Evolutionary conservation across 179 eudicot genomes (phyloP), one percentile per base, ranked within the genome.

Genomic region (Corrigiola litoralis): DNA sequence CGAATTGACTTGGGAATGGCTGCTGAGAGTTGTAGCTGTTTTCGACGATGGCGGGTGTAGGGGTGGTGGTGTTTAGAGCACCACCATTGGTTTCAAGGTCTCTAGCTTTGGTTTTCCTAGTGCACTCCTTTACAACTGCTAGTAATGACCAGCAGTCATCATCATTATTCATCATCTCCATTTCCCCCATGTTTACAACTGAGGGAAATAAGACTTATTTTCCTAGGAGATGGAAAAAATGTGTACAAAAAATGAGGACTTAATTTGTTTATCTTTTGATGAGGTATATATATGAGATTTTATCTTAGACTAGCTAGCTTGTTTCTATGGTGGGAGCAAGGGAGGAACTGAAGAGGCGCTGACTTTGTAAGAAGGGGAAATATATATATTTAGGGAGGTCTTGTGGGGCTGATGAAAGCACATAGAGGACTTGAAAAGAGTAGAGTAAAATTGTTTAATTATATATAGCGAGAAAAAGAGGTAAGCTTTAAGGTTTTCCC

Each of bases 121-220:
- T 18, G 32, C 70, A 69, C 18, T 74, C 78, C 9, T 53, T 58
- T 2, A 74, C 74, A 1, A 74, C 57, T 6, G 70, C 74, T 27
- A 57, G 20, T 2, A 74, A 38, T 64, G 78, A 74, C 78, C 78
- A 74, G 20, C 57, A 24, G 33, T 74, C 74, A 13, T 41, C 61
- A n/a, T n/a, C n/a, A n/a, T n/a, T n/a, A n/a, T n/a, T n/a, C n/a
- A n/a, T n/a, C 61, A 42, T 50, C 6, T 66, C 67, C n/a, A 27
- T 21, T 32, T 36, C 62, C 34, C 61, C 31, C 61, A 63, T 37
- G 8, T 27, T 17, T 3, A 3, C 12, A 17, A 20, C 0, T 48
- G 38, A 14, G 12, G 38, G 51, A 25, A 20, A 25, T 4, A 16
- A 24, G 24, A 18, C 13, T 4, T 18, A 17, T 14, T 1, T 0